A percentile compares a stretch with the other conserved stretches of the same genome.
Evolutionary conservation across 2,329 filamentous ascomycete species (phyloP).

Genomic region (Alternaria triticimaculans): DNA sequence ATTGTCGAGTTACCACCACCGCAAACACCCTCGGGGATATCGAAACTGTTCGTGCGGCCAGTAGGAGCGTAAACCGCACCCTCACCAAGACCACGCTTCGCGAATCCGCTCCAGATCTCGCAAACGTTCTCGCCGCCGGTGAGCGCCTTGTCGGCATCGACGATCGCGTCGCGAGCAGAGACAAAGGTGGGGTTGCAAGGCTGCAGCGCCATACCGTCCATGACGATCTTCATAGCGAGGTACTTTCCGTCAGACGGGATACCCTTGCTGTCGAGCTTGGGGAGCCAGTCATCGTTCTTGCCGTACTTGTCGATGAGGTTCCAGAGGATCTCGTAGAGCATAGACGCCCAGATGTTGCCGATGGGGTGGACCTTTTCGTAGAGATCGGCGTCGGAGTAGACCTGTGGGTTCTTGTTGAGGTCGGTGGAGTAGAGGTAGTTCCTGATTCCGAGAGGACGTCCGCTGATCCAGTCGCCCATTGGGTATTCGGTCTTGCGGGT

Average conservation of each 20-base stretch:
- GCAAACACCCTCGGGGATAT: constrained; percentile 29
- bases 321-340: constrained; percentile 65
- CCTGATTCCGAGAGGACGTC: constrained; percentile 56
- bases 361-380: constrained; percentile 55
- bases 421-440: constrained; percentile 60
- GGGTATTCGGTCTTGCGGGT: constrained; percentile 56
- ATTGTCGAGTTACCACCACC: background rate
- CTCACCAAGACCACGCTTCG: constrained; percentile 62
- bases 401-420: constrained; percentile 58
- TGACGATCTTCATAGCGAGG: constrained; percentile 60
- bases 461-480: constrained; percentile 60
- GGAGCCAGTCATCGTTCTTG: constrained; percentile 54
- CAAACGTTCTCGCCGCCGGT: constrained; percentile 61
- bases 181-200: constrained; percentile 64
- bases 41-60: constrained; percentile 30
- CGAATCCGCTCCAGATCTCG: constrained; percentile 62
- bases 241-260: constrained; percentile 62
- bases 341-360: constrained; percentile 61
- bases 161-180: constrained; percentile 61
- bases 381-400: constrained; percentile 55
- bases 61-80: constrained; percentile 31
- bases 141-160: constrained; percentile 62
- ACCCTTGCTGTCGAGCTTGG: constrained; percentile 53
- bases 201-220: constrained; percentile 62
- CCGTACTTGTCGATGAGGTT: constrained; percentile 64